These are phyloP conservation scores for Nemophila menziesii DNA, from an alignment of 257 asterid genomes.

Conservation along the genomic window DNA sequence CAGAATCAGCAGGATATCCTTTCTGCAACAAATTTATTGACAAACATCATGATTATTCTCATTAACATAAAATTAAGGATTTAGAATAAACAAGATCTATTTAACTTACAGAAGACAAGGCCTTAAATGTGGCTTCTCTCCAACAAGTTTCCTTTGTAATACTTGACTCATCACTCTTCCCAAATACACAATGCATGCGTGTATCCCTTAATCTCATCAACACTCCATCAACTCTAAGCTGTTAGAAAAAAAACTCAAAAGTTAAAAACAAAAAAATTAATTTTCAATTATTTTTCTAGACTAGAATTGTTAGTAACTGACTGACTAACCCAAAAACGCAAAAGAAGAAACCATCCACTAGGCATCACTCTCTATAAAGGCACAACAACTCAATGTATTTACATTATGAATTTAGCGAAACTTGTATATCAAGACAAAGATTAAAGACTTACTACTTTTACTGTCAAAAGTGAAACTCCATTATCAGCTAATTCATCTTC, in stretches of 20 bases:
- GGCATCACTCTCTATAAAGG: slow-evolving; percentile 95
- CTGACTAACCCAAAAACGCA: slow-evolving; percentile 91
- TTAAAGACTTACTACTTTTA: slow-evolving; percentile 66
- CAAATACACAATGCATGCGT: slow-evolving; percentile 74
- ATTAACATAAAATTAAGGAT: not conserved
- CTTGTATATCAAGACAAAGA: slow-evolving; percentile 12
- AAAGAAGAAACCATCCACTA: slow-evolving; percentile 86
- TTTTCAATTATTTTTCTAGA: no score
- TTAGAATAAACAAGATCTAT: not conserved
- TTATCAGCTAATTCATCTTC: slow-evolving; percentile 98
- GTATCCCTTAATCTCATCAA: slow-evolving; percentile 97
- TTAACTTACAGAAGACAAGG: slow-evolving; percentile 49
- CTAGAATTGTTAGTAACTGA: no score
- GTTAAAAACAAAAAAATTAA: slow-evolving; percentile 3
- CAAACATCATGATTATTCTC: not conserved
- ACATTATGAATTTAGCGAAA: slow-evolving; percentile 7
- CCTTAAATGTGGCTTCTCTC: slow-evolving; percentile 73
- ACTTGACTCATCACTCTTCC: slow-evolving; percentile 34
- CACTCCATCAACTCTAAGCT: slow-evolving; percentile 99
- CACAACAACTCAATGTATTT: slow-evolving; percentile 12
- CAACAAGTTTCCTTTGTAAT: slow-evolving; percentile 87
- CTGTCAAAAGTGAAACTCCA: slow-evolving; percentile 91
- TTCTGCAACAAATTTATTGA: slow-evolving; percentile 41
- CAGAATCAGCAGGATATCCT: slow-evolving; percentile 80
- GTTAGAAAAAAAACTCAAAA: slow-evolving; percentile 23